phyloP scores from a whole-genome alignment of 2,329 filamentous ascomycete genomes.

The Microthyrium microscopicum region DNA sequence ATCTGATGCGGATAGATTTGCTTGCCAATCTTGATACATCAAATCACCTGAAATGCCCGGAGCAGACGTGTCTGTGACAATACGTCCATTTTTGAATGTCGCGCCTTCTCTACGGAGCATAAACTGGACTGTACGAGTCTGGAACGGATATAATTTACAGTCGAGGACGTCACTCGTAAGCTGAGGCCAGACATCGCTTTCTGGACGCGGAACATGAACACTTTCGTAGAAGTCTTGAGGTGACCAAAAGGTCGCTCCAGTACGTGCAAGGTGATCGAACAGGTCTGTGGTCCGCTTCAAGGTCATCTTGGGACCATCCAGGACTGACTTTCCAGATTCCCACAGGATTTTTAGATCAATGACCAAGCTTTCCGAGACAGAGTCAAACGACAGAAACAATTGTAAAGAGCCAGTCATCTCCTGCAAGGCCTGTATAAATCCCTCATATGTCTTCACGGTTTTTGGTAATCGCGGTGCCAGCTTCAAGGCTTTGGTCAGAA shows the following conservation, averaged over 20 bases:
- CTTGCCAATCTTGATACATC: no score
- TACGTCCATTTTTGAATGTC: conserved; percentile 9
- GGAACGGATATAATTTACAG: conserved; percentile 51
- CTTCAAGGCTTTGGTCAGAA: no score
- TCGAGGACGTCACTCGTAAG: conserved; percentile 16
- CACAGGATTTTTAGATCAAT: background rate
- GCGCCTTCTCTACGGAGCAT: conserved; percentile 50
- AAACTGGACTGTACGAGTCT: conserved; percentile 55
- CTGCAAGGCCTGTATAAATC: background rate
- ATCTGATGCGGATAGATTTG: conserved; percentile 7
- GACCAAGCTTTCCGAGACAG: background rate
- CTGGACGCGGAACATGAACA: conserved; percentile 41
- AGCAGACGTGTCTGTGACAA: conserved; percentile 9
- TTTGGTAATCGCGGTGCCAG: no score
- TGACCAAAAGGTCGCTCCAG: conserved; percentile 19
- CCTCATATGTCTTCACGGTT: no score
- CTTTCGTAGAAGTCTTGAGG: conserved; percentile 52
- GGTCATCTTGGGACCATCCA: background rate
- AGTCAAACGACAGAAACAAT: background rate
- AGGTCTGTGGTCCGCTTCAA: background rate
- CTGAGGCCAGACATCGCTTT: conserved; percentile 14
- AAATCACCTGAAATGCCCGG: no score
- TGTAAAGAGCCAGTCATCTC: background rate
- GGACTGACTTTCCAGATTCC: no score
- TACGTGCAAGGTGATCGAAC: background rate